Evolutionary conservation across 2,329 filamentous ascomycete genomes (phyloP), one percentile per base, ranked within the genome.

Genomic region (Penicillium sp.): DNA sequence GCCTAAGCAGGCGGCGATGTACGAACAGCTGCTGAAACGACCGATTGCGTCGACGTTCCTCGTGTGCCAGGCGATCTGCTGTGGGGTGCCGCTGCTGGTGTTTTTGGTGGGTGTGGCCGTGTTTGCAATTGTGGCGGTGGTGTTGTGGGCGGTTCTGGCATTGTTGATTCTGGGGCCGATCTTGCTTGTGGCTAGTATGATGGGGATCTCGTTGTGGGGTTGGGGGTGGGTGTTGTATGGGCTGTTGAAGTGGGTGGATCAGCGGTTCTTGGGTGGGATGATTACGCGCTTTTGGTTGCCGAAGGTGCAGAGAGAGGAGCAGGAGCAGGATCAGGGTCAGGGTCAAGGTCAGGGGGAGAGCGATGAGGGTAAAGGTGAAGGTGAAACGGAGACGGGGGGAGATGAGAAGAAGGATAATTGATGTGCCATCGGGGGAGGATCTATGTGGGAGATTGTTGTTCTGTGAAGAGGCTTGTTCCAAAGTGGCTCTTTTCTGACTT

Each of bases 21-120:
- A 73, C 50, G 66, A 73, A 27, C 66, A 67, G 6, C 65, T 67
- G 14, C 54, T 72, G 53, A 67, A 68, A 16, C 66, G 68, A 1
- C 72, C 72, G 4, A 69, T 73, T 33, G 69, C 71, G 2, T 64
- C 71, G 18, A 72, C 70, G 13, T 74, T 75, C 31, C 56, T 74
- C 14, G 59, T 73, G 19, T 73, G 70, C 33, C 72, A 75, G 52
- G 51, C 69, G 43, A 66, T 75, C 18, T 75, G 73, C 54, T 73
- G 71, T 22, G 72, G 71, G 2, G 68, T 75, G 6, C 73, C 73
- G n/a, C 39, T 74, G 24, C 53, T 75, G 11, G 65, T 75, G 0
- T 75, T 75, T 19, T 39, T 74, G 22, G 71, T 68, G 0, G 73
- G 72, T 0, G 69, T 72, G 22, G 68, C 73, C 31, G 16, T 74